Base-by-base conservation (phyloP, 192 early-diverging fungal genomes). In the Entomortierella parvispora region DNA sequence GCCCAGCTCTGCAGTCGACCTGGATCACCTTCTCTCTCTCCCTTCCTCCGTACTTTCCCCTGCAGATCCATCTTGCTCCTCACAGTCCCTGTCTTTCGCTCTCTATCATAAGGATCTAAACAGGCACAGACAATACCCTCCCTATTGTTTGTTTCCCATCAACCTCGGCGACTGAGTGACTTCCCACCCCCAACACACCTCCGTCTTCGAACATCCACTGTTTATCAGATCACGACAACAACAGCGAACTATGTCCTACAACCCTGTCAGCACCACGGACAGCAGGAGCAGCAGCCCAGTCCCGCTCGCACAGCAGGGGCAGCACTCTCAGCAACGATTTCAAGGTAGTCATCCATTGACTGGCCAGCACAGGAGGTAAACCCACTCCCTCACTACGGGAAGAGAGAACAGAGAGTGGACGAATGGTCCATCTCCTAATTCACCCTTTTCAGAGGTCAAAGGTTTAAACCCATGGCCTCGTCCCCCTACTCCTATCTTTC, bases 271-370 rank as follows among this genome's bases (percentile, higher is more conserved):
- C 22, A 58, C 61, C 20, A 9, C 37, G 37, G 54, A 61, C 28
- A 71, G 69, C 47, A 55, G 69, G 47, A 64, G 69, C 58, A 71
- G 64, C 26, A 71, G 69, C 47, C 69, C 69, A 43, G 60, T 58
- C 17, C 61, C 61, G 1, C 51, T 51, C 56, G 29, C 23, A 40
- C 43, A 42, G 11, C 32, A 22, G 7, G 9, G 42, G 7, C 34
- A 44, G 25, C 46, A 49, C 42, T 44, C 42, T 15, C 46, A 25
- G 25, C 64, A 60, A 15, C 68, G 62, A 42, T 40, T 40, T 40
- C 37, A 12, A 9, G 37, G 37, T 40, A 40, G 37, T 12, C 37
- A 40, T 12, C 37, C 37, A 40, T 12, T 40, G 7, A 40, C 7
- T 40, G 37, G 12, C 12, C 37, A 40, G 5, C 37, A 12, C 5